A percentile compares a stretch with the other conserved stretches of the same genome.
Conservation (phyloP, 2,329 filamentous ascomycete genomes). For the Hypoxylon sp. region DNA sequence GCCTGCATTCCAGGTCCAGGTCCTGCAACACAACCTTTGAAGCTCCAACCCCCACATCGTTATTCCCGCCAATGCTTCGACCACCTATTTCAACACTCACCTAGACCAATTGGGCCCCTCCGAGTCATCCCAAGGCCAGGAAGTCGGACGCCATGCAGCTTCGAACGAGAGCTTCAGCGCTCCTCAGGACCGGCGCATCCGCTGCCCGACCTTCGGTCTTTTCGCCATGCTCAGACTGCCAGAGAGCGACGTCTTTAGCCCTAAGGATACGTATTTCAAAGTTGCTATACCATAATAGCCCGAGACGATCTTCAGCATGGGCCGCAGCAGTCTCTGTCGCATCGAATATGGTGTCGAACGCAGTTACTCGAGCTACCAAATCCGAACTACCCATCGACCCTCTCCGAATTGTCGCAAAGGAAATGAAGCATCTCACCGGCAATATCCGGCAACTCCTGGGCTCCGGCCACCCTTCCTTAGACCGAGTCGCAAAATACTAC, state of each 20-base stretch:
- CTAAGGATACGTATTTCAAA: conserved; percentile 52
- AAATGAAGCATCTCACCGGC: conserved; percentile 94
- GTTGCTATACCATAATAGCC: conserved; percentile 60
- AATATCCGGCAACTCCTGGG: conserved; percentile 95
- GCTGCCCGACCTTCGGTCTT: conserved; percentile 53
- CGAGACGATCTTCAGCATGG: conserved; percentile 72
- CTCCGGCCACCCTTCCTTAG: conserved; percentile 92
- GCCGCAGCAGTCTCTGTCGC: conserved; percentile 79
- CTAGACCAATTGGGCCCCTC: conserved; percentile 52
- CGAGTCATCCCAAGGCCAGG: conserved; percentile 35
- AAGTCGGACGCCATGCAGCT: conserved; percentile 62
- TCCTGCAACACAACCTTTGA: conserved; percentile 15
- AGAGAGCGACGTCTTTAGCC: conserved; percentile 50
- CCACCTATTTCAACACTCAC: conserved; percentile 31
- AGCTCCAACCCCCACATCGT: not conserved
- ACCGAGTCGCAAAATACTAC: conserved; percentile 98
- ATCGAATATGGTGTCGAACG: conserved; percentile 77
- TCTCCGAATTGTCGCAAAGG: conserved; percentile 89
- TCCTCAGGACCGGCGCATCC: conserved; percentile 57
- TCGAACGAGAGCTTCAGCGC: conserved; percentile 64
- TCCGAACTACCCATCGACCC: conserved; percentile 84
- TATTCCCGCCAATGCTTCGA: conserved; percentile 39
- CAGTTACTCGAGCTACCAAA: conserved; percentile 71
- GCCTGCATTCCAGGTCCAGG: conserved; percentile 8
- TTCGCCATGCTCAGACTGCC: conserved; percentile 57